Conservation (phyloP, 306 rosid genomes). For the Rosa rugosa region DNA sequence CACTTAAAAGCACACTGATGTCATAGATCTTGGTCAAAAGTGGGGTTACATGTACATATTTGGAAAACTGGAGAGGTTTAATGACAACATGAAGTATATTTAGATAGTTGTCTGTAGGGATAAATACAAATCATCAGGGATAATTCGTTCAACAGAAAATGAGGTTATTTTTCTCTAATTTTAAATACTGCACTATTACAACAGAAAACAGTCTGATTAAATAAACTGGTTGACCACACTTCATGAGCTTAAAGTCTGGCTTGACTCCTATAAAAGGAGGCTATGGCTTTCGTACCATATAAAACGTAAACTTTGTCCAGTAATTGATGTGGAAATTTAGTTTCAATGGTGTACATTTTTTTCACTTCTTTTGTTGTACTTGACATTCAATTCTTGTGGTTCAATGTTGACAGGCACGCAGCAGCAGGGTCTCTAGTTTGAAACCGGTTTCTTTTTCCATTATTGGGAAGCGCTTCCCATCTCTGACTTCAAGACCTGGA, state of each 20-base stretch:
- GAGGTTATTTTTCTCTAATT: background rate
- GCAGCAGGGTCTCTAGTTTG: slow-evolving; percentile 44
- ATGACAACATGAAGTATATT: background rate
- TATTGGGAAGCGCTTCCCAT: slow-evolving; percentile 50
- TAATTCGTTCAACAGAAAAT: background rate
- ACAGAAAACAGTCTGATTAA: background rate
- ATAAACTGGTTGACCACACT: background rate
- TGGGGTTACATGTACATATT: background rate
- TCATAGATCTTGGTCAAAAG: background rate
- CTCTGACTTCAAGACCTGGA: slow-evolving; percentile 40
- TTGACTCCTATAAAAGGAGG: background rate
- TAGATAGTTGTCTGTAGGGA: background rate
- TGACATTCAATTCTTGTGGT: slow-evolving; percentile 24
- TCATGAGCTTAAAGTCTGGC: background rate
- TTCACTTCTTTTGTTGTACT: background rate
- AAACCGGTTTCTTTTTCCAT: slow-evolving; percentile 60
- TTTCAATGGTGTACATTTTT: background rate
- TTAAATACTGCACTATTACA: background rate
- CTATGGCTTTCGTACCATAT: background rate
- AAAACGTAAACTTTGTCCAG: background rate
- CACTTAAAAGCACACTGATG: background rate
- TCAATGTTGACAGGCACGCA: slow-evolving; percentile 46
- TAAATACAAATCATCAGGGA: background rate
- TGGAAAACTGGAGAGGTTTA: background rate
- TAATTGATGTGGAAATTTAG: background rate